Conservation (phyloP, 1,284 basidiomycete species). For the Vanrija humicola region DNA sequence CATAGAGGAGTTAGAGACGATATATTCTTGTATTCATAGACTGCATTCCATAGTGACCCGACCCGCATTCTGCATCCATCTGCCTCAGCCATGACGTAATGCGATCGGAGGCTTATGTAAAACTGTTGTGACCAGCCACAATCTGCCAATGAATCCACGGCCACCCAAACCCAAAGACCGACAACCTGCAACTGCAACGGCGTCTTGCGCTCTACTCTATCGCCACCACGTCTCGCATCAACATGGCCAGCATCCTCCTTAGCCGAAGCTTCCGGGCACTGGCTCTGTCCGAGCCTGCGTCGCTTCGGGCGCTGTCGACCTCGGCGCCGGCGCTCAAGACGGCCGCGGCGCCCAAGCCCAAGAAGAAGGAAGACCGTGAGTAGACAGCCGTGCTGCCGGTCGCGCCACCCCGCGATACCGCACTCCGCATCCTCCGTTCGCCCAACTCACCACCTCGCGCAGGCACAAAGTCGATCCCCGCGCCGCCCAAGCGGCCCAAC, state of each 20-base stretch:
- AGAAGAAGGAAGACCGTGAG: background rate
- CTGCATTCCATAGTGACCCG: no score
- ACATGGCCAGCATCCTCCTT: background rate
- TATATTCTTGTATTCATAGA: no score
- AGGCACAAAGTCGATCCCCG: background rate
- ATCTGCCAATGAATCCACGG: no score
- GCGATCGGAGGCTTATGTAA: background rate
- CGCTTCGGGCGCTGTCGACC: background rate
- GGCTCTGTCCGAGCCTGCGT: background rate
- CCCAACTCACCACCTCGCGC: no score
- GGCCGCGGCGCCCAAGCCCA: background rate
- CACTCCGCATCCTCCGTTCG: background rate
- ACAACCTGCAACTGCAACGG: no score
- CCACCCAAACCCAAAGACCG: no score
- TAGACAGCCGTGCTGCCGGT: no score
- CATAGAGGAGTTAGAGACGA: no score
- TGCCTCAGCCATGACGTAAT: background rate
- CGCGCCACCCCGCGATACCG: no score
- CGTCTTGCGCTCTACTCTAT: background rate
- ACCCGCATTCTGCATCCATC: no score
- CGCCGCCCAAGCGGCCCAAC: conserved; percentile 14
- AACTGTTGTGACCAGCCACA: no score
- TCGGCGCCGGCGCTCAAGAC: background rate
- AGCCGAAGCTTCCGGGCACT: background rate
- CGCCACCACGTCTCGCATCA: background rate